Evolutionary conservation across 164 flowering plant species (phyloP), one percentile per base, ranked within the genome.

Genomic region (Stephania cephalantha): DNA sequence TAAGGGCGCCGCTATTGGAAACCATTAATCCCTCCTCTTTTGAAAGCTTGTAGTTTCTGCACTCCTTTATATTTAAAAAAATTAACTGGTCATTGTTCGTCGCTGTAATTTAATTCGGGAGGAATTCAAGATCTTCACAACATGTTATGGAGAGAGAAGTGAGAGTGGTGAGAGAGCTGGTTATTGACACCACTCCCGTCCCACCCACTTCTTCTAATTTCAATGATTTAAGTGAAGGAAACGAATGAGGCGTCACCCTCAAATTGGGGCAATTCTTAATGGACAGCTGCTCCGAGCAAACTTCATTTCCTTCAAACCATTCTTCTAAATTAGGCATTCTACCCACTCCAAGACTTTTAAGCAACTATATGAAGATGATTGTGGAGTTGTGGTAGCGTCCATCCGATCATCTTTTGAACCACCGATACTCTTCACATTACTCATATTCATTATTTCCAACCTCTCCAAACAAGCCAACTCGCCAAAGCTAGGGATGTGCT

Each of bases 401-500:
- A 31, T 31, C 2, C 5, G 2, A 35, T n/a, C 46, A 7, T 44
- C 9, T 22, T 18, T 11, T 53, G 61, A 53, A 53, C 18, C 18
- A 55, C 78, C 76, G 48, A 77, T 17, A n/a, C 15, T 6, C 12
- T 63, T 48, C 72, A 82, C 64, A 6, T 35, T 25, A 0, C 46
- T 25, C 78, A 77, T 77, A 30, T 22, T 11, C 31, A 25, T n/a
- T 12, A 82, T 20, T 7, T 45, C 4, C 44, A 79, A 79, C 17
- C 11, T 15, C 69, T 29, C 58, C 5, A 80, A 79, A 46, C 17
- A 52, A 1, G 76, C 76, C 20, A 82, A 58, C n/a, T 52, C 17
- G 35, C 84, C 84, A 52, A 82, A 71, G 7, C 70, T 42, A 1
- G 82, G 80, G 31, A 82, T 10, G 55, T 71, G 29, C 63, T 55